Base-by-base conservation (phyloP, 371 early-diverging fungal genomes). In the Mucor saturninus region DNA sequence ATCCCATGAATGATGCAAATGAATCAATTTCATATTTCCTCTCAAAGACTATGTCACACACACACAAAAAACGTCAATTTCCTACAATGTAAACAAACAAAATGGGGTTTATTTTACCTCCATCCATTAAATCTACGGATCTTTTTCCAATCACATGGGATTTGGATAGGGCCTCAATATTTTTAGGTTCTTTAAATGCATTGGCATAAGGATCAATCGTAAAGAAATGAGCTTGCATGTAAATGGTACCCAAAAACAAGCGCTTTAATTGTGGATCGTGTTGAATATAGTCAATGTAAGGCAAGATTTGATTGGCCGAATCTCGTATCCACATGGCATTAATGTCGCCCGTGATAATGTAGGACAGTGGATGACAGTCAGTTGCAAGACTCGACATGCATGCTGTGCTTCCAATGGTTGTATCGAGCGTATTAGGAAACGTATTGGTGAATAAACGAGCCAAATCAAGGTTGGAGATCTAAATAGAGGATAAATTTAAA, bases 261-360 rank as follows among this genome's bases (percentile, higher is more conserved):
- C 69, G 65, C 43, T 77, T 77, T 13, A 85, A 64, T 14, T 59
- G 61, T 1, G 54, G 6, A 55, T 87, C 83, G 28, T 65, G 54
- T n/a, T 60, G 55, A 9, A 81, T 54, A 54, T 79, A 83, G 6
- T 79, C 73, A 10, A 89, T 45, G 48, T 86, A 87, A 0, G 87
- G 86, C 9, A 81, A 53, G 2, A 89, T 54, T 58, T 89, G 89
- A 67, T 88, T 87, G n/a, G 87, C 76, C 45, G 86, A 86, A 64
- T 89, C 89, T 40, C 89, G 76, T 1, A 87, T 71, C 89, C 89
- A 89, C 83, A 87, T 86, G 15, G 89, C 89, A 9, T 84, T 76
- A 29, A 89, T 89, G 54, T 89, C 89, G 14, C 89, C 89, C 1
- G 89, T 89, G 30, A 89, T 83, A 2, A 89, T 67, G 64, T 83